A percentile compares a stretch with the other conserved stretches of the same genome.
Evolutionary conservation across 1,284 basidiomycete species (phyloP).

Genomic region (Tilletia setariae): DNA sequence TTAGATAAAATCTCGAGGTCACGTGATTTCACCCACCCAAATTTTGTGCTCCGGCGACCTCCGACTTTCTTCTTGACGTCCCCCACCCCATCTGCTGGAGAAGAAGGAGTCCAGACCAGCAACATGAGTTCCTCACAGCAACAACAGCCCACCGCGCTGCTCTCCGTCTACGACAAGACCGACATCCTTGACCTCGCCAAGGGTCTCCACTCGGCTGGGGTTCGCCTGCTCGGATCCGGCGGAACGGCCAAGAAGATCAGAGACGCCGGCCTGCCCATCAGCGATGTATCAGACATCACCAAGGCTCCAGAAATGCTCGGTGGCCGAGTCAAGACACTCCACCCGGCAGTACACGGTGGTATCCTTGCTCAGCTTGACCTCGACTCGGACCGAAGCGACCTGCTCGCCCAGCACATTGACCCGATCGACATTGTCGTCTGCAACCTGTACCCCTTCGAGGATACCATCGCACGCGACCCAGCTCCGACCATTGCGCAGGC

Average conservation of each 20-base stretch:
- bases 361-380: conserved; percentile 51
- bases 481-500: conserved; percentile 86
- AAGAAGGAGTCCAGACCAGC: neutral
- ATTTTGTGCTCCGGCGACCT: neutral
- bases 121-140: neutral
- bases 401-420: conserved; percentile 41
- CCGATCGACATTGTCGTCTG: conserved; percentile 63
- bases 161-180: conserved; percentile 97
- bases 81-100: neutral
- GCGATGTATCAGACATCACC: conserved; percentile 96
- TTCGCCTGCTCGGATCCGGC: conserved; percentile 87
- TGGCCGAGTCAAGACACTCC: conserved; percentile 97
- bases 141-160: conserved; percentile 63
- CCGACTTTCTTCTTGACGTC: neutral
- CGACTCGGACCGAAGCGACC: conserved; percentile 46
- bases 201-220: conserved; percentile 74
- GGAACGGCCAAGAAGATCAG: conserved; percentile 97
- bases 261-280: conserved; percentile 86
- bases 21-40: too few species aligned
- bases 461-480: conserved; percentile 75
- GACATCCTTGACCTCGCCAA: conserved; percentile 83
- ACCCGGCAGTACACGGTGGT: conserved; percentile 96
- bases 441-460: conserved; percentile 95
- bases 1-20: too few species aligned
- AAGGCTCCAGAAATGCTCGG: conserved; percentile 99